Base-by-base conservation (phyloP, 2,329 filamentous ascomycete species). In the Aspergillus aculeatinus region DNA sequence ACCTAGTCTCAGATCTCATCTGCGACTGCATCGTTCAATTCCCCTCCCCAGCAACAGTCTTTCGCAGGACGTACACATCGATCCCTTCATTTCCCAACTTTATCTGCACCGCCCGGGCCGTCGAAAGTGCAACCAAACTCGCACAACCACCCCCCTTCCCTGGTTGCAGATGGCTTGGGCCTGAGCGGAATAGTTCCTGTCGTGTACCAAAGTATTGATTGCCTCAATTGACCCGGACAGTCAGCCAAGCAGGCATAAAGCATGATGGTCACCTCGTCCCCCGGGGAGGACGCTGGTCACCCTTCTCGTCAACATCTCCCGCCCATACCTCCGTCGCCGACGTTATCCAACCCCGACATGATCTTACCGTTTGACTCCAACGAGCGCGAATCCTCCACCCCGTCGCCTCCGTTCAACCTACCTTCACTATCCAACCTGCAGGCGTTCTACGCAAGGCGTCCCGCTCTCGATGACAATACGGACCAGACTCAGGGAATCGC, bases 341-440 rank as follows among this genome's bases (percentile, higher is more conserved):
- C 93, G 2, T 81, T 97, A 70, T 96, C 92, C 58, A 96, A 96
- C 75, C 92, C 92, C 55, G 93, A 96, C 74, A 93, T 96, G 91
- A 96, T 97, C 69, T 80, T 97, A 55, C 93, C 93, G 62, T 87
- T 89, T 72, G 87, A 88, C 70, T 85, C 87, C 65, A 83, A 82
- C 63, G 74, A 76, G 61, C 75, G 74, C 66, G 70, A 76, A 66
- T 72, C 74, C 72, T 84, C 73, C 65, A 80, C 74, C 74, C 80
- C 74, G 77, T 83, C 71, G 80, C 82, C 72, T 79, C 82, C 71
- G 77, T 85, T 73, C 71, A 80, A 69, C 76, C 77, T 70, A 78
- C 83, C 60, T 60, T 77, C 78, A 42, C 73, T 81, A 39, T 80
- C 79, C 23, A 79, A 65, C 74, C 74, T 70, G 53, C 72, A 72